phyloP scores from a whole-genome alignment of 805 yeast genomes.

The Torulaspora microellipsoides region DNA sequence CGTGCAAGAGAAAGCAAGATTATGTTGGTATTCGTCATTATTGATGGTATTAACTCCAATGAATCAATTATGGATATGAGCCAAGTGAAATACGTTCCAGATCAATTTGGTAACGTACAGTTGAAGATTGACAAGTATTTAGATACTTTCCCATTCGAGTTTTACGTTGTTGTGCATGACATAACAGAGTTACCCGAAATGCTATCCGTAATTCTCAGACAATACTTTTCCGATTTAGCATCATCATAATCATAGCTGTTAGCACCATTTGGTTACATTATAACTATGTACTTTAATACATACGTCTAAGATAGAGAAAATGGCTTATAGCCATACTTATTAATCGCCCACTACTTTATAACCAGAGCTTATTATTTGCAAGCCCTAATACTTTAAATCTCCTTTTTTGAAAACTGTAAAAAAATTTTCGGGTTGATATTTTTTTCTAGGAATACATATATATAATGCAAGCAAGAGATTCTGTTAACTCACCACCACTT shows the following conservation, averaged over 20 bases:
- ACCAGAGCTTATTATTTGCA: no score
- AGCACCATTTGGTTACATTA: neutral
- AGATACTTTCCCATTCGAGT: constrained; percentile 95
- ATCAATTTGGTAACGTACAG: constrained; percentile 61
- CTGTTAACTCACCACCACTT: no score
- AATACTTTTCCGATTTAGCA: constrained; percentile 77
- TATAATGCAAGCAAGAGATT: no score
- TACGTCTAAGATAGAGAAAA: neutral
- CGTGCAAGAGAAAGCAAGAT: constrained; percentile 87
- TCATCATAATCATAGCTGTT: constrained; percentile 17
- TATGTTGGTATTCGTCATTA: constrained; percentile 90
- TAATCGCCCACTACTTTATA: no score
- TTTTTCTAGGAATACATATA: no score
- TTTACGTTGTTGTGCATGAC: constrained; percentile 87
- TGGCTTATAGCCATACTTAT: no score
- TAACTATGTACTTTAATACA: neutral
- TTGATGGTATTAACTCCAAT: constrained; percentile 80
- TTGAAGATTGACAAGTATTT: constrained; percentile 78
- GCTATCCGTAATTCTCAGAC: constrained; percentile 83
- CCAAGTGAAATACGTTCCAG: constrained; percentile 80
- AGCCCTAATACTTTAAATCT: no score
- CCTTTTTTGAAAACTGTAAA: no score
- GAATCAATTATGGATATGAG: constrained; percentile 93
- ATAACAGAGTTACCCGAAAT: constrained; percentile 88
- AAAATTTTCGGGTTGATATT: no score